These are phyloP conservation scores for Saccharomyces pastorianus DNA, from an alignment of 1,139 yeast species.

Conservation along the genomic window DNA sequence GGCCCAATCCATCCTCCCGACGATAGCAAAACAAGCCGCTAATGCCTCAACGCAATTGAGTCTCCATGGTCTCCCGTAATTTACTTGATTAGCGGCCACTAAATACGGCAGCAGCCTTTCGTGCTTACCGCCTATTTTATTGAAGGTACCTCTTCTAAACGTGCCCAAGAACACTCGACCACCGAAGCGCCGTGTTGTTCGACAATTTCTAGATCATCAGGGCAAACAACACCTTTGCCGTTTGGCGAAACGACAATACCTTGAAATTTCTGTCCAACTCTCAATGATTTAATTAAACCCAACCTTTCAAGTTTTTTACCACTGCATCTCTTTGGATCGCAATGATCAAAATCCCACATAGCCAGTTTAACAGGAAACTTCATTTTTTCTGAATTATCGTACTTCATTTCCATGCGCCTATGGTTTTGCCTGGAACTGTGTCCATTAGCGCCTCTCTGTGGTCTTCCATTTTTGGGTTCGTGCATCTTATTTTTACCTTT, in stretches of 20 bases:
- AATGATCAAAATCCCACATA: constrained; percentile 96
- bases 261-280: constrained; percentile 85
- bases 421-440: constrained; percentile 51
- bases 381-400: constrained; percentile 33
- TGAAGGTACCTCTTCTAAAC: constrained; percentile 87
- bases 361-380: constrained; percentile 67
- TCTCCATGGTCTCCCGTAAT: constrained; percentile 95
- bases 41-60: constrained; percentile 94
- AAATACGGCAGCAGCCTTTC: constrained; percentile 84
- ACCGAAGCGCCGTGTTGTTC: constrained; percentile 86
- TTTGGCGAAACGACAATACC: constrained; percentile 93
- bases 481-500: constrained; percentile 51
- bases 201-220: constrained; percentile 71
- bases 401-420: constrained; percentile 35
- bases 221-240: constrained; percentile 86
- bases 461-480: constrained; percentile 35
- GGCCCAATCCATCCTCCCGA: constrained; percentile 90
- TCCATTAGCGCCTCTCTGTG: constrained; percentile 45
- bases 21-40: constrained; percentile 95
- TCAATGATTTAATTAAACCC: constrained; percentile 68
- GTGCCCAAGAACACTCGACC: constrained; percentile 98
- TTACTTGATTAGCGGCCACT: constrained; percentile 94
- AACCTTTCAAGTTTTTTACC: constrained; percentile 89
- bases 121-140: constrained; percentile 82
- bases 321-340: constrained; percentile 96